Evolutionary conservation across 73 alveolate genomes (phyloP), one percentile per base, ranked within the genome.

Genomic region (Paraurostyla sp.): DNA sequence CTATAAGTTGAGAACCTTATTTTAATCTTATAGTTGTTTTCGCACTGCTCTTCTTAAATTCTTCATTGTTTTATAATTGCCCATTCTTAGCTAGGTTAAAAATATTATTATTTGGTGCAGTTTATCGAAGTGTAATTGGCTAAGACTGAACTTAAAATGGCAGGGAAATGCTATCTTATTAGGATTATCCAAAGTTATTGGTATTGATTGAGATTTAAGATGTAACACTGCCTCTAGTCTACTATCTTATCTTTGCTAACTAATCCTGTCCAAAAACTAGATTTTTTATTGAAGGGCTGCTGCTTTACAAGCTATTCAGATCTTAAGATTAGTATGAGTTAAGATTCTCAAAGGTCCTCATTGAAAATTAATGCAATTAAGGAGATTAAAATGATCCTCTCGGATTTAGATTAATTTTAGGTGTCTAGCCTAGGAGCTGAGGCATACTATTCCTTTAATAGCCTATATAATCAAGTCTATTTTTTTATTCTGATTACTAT

Each of bases 391-490:
- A 73, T 6, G 86, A 73, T 1, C 25, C 3, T 29, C 86, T 43
- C 6, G 23, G n/a, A 43, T 73, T 11, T 2, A 20, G n/a, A 33
- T 48, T 29, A 13, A 48, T 43, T 16, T 27, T 3, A 13, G 43
- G 35, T 25, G 86, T 22, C 20, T 41, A 6, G 48, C 62, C 33
- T 22, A 49, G 18, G 6, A 49, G 51, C 18, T 13, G 13, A 13
- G 86, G 86, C 52, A 73, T 43, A 36, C 82, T 65, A 23, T 65
- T 65, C 41, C 82, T 65, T 65, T n/a, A n/a, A n/a, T n/a, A n/a
- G n/a, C n/a, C n/a, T n/a, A n/a, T n/a, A n/a, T n/a, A n/a, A n/a
- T n/a, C n/a, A n/a, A n/a, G n/a, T n/a, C n/a, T n/a, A n/a, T n/a
- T n/a, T n/a, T n/a, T n/a, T n/a, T n/a, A n/a, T n/a, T n/a, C n/a